Conservation (phyloP, 2,329 filamentous ascomycete genomes). For the Neonectria magnoliae region DNA sequence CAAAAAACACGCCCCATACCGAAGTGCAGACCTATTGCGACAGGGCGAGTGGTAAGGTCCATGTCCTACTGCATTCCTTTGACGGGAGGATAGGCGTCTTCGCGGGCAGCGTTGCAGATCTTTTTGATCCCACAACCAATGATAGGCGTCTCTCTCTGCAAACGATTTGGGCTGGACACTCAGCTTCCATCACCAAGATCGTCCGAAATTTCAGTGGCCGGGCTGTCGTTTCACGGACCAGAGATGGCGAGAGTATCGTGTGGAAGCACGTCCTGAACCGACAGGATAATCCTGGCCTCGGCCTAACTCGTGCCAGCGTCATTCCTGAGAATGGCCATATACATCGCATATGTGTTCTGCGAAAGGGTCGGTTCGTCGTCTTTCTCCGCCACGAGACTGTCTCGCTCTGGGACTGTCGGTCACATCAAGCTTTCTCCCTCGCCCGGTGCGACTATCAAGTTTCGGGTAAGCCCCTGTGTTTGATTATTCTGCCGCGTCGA, state of each 20-base stretch:
- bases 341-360: constrained; percentile 80
- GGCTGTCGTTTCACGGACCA: constrained; percentile 83
- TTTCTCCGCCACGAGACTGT: constrained; percentile 78
- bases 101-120: constrained; percentile 77
- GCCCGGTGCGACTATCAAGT: constrained; percentile 61
- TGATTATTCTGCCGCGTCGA: constrained; percentile 76
- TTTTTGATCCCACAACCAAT: constrained; percentile 78
- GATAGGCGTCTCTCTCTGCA: constrained; percentile 69
- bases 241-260: constrained; percentile 80
- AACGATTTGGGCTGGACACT: constrained; percentile 85
- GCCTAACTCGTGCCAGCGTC: constrained; percentile 72
- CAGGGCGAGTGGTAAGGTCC: constrained; percentile 69
- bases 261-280: constrained; percentile 74
- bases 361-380: constrained; percentile 82
- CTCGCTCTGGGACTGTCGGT: constrained; percentile 82
- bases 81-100: constrained; percentile 87
- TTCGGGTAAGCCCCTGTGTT: constrained; percentile 78
- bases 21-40: constrained; percentile 81
- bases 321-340: constrained; percentile 77
- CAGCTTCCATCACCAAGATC: constrained; percentile 82
- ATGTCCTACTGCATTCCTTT: constrained; percentile 83
- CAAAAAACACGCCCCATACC: constrained; percentile 57
- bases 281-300: constrained; percentile 50
- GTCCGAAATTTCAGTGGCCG: constrained; percentile 85
- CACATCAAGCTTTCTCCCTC: constrained; percentile 66